Base-by-base conservation (phyloP, 2,329 filamentous ascomycete genomes). In the Cladosporium phlei region DNA sequence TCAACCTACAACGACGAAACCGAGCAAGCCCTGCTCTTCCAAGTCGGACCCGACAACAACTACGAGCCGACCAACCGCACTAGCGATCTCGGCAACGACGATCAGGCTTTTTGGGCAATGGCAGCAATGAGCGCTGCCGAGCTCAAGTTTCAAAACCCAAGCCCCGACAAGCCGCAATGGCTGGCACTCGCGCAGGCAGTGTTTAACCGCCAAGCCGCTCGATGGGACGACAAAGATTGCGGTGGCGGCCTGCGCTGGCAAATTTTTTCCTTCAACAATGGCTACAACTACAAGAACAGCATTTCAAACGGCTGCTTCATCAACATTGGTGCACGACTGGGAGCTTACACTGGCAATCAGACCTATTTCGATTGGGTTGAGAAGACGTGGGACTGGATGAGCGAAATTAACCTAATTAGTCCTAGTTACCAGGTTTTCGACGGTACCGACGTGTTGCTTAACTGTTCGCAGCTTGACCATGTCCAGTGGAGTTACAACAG, bases 361-460 rank as follows among this genome's bases (percentile, higher is more conserved):
- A 83, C 78, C 0, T 87, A 86, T 54, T 51, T 72, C 68, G 76
- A 87, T 55, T 87, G 83, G 83, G 77, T 77, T 1, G 66, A 69
- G 43, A 64, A 58, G 46, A 50, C 54, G 22, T 69, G 59, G 58
- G 55, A 65, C 12, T 69, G 67, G 67, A 58, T 62, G 43, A 42
- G 49, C 8, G 64, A 66, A 2, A 65, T 81, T 4, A 76, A 77
- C 10, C 69, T 88, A 47, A 75, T 88, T 52, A 75, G 78, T 52
- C 40, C 73, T 74, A 46, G 63, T 10, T 71, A 66, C 58, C 71
- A 68, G 54, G 69, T 71, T 57, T 74, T 62, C 51, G 72, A 75
- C 44, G 72, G 72, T 45, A 67, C 68, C 27, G 66, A 69, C 38
- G 45, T 40, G 2, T 62, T 48, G 10, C 56, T 72, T 40, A 74